phyloP scores from a whole-genome alignment of 2,329 filamentous ascomycete genomes.

The Cytospora chrysosperma region DNA sequence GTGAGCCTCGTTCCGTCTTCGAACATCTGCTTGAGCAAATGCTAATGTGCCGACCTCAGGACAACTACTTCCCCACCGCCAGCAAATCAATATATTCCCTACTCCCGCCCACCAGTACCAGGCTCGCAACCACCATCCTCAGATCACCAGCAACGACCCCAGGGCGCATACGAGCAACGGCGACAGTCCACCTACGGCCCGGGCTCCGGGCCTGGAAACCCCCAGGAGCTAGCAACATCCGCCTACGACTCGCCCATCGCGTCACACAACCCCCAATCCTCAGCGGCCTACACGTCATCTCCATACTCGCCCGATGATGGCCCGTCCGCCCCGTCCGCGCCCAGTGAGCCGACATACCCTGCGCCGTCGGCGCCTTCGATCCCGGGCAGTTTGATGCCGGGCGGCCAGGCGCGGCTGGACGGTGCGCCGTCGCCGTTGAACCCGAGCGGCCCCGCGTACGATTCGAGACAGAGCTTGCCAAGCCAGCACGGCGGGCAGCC shows the following conservation, averaged over 20 bases:
- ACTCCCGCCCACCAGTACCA: constrained; percentile 20
- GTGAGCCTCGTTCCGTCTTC: neutral
- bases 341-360: constrained; percentile 38
- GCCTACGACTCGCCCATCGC: constrained; percentile 73
- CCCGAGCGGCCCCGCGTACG: constrained; percentile 45
- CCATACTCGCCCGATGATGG: constrained; percentile 50
- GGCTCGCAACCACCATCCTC: constrained; percentile 32
- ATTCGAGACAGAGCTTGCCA: constrained; percentile 51
- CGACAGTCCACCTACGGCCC: constrained; percentile 65
- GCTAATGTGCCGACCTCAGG: constrained; percentile 4
- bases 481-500: constrained; percentile 42
- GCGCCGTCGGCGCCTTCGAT: constrained; percentile 25
- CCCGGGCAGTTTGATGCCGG: constrained; percentile 35
- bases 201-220: constrained; percentile 39
- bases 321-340: constrained; percentile 30
- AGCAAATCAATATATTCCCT: constrained; percentile 21
- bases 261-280: constrained; percentile 46
- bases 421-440: constrained; percentile 43
- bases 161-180: constrained; percentile 45
- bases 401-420: neutral
- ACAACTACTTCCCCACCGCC: constrained; percentile 22
- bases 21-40: neutral
- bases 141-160: constrained; percentile 43
- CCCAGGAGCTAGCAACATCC: constrained; percentile 76
- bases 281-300: constrained; percentile 46